Conservation (phyloP, 495 filamentous ascomycete species). For the Ramalina peruviana region DNA sequence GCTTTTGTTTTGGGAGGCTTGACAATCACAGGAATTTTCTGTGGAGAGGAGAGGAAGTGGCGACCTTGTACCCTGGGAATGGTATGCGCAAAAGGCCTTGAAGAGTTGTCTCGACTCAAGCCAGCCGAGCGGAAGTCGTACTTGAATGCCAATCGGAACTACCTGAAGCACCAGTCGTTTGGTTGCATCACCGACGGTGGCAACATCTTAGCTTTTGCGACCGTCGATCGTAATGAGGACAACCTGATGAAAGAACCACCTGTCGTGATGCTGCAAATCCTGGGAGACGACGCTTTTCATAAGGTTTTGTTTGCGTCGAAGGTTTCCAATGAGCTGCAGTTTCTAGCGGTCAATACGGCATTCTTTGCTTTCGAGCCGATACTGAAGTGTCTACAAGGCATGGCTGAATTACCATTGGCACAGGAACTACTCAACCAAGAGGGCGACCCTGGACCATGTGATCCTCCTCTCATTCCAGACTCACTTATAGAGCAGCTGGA, state of each 20-base stretch:
- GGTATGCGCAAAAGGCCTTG: conserved; percentile 30
- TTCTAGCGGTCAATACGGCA: conserved; percentile 45
- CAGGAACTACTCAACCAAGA: conserved; percentile 33
- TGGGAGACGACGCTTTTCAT: conserved; percentile 27
- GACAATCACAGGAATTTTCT: conserved; percentile 18
- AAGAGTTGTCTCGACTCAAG: conserved; percentile 21
- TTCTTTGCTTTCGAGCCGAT: conserved; percentile 65
- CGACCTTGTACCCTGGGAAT: conserved; percentile 33
- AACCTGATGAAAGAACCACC: conserved; percentile 32
- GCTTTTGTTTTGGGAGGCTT: conserved; percentile 20
- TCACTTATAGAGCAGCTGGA: conserved; percentile 10
- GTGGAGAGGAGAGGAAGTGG: conserved; percentile 16
- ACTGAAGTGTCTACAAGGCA: conserved; percentile 43
- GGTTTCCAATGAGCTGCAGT: conserved; percentile 21
- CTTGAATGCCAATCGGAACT: conserved; percentile 31
- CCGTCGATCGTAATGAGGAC: conserved; percentile 43
- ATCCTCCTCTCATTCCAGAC: conserved; percentile 15
- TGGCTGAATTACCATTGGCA: conserved; percentile 35
- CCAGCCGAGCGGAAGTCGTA: conserved; percentile 27
- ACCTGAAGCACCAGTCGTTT: conserved; percentile 46
- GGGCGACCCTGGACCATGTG: conserved; percentile 8
- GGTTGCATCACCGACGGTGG: conserved; percentile 40
- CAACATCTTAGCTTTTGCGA: conserved; percentile 47
- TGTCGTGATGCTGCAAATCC: conserved; percentile 37
- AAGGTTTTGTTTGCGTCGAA: conserved; percentile 29